Evolutionary conservation across 2,329 filamentous ascomycete species (phyloP), one percentile per base, ranked within the genome.

Genomic region (Apiospora rasikravindrae): DNA sequence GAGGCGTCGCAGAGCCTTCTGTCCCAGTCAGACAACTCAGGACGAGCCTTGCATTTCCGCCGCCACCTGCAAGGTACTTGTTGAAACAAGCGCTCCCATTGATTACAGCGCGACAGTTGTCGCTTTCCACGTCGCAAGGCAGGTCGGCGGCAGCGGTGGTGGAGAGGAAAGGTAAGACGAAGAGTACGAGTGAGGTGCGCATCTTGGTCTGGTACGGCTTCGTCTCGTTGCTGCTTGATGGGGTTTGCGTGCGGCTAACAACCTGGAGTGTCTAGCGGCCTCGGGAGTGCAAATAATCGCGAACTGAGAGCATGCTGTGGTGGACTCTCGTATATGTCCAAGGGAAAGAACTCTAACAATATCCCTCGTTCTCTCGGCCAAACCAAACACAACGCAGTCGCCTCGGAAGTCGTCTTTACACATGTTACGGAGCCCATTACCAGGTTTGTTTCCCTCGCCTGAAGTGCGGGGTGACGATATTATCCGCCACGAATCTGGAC

Each of bases 31-130:
- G 53, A 33, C 69, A 70, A 24, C 53, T 70, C 40, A 70, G 24
- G 42, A 70, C 64, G 16, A 64, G 57, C 19, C 57, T 64, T 8
- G 69, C 37, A 45, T 66, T 70, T 37, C 64, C 64, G 42, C 64
- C 53, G 37, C 69, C 51, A 40, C 69, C 69, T 4, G 69, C 69
- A 42, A 70, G 42, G 53, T 64, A 70, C 29, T 70, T 66, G 5
- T 70, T 70, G 53, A 70, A 70, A 24, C 69, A 70, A 19, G 69
- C 69, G 42, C 69, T 70, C 5, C 51, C 69, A 8, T 70, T 70
- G 40, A 70, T 70, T 3, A 70, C 69, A 4, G 69, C 69, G 14
- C 69, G 19, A 40, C 69, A 70, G 24, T 57, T 64, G 22, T 70
- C 69, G 53, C 69, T 70, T 45, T 64, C 53, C 8, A 70, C 69